Base-by-base conservation (phyloP, 2,329 filamentous ascomycete genomes). In the Gliomastix tumulicola region DNA sequence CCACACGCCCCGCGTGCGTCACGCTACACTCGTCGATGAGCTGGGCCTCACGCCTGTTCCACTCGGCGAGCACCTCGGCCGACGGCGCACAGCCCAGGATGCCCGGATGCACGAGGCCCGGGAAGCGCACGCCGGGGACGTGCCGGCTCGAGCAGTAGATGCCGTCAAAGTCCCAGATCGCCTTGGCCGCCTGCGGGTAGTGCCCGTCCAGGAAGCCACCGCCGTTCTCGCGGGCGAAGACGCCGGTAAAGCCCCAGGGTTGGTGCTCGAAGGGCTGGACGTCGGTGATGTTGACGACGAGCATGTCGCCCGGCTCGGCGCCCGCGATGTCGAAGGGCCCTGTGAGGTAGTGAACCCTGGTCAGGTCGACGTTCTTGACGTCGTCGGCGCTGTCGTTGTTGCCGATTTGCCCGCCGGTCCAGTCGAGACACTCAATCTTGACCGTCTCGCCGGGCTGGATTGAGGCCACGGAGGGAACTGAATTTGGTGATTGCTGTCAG, bases 371-470 rank as follows among this genome's bases (percentile, higher is more conserved):
- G 45, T 92, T 81, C 42, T 79, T 79, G 40, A 95, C 65, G 53
- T 96, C 89, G 50, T 95, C 84, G n/a, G 89, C 89, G 21, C 74
- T 84, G 57, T 96, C 88, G 46, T 90, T 83, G 61, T 96, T 94
- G 38, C 76, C 73, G 51, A 95, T 94, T 50, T 95, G 88, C 3
- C 88, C 88, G 17, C 79, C 78, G 6, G 78, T 81, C 79, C 87
- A 94, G 63, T 94, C 87, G 7, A 92, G 68, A 51, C 89, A 95
- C 68, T 95, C 87, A 46, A 95, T 94, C 62, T 94, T 94, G 46
- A 95, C 88, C 0, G 85, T 85, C 62, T 95, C 89, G 21, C 82
- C 82, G 51, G 89, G 80, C 49, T 84, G 80, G 51, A 96, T 88
- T 2, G 73, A 78, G 21, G 71, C 84, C 35, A 71, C 73, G 38